A percentile compares a stretch with the other conserved stretches of the same genome.
These are phyloP conservation scores for Mucuna pruriens DNA, from an alignment of 306 rosid genomes.

Conservation along the genomic window DNA sequence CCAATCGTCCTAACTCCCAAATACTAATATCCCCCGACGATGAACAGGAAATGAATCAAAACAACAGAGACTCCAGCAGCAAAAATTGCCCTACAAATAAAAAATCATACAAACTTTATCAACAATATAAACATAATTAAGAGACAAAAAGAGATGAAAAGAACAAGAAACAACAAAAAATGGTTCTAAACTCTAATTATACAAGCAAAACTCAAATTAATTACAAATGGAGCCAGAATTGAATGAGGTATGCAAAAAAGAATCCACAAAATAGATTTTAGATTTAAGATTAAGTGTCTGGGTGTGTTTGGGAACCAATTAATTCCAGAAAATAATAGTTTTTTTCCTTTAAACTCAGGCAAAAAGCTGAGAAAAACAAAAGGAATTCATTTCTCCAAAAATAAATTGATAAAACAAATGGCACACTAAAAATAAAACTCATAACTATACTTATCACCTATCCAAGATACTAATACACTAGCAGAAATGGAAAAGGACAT, in stretches of 20 bases:
- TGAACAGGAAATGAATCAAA: constrained; percentile 30
- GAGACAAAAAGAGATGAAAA: background rate
- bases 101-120: background rate
- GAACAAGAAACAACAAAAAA: background rate
- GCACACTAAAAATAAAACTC: background rate
- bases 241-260: constrained; percentile 5
- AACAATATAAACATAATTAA: background rate
- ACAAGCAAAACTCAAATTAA: background rate
- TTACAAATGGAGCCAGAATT: background rate
- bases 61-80: constrained; percentile 10
- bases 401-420: background rate
- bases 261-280: background rate
- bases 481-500: background rate
- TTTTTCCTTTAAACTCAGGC: background rate
- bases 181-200: background rate
- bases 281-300: background rate
- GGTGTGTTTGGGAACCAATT: background rate
- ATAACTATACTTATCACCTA: background rate
- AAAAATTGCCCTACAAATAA: background rate
- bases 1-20: constrained; percentile 8
- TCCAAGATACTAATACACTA: background rate
- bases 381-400: background rate
- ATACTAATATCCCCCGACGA: background rate
- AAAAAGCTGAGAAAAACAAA: background rate
- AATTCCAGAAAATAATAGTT: background rate